phyloP scores from a whole-genome alignment of 2,329 filamentous ascomycete species.

The Proliferodiscus dingleyae region DNA sequence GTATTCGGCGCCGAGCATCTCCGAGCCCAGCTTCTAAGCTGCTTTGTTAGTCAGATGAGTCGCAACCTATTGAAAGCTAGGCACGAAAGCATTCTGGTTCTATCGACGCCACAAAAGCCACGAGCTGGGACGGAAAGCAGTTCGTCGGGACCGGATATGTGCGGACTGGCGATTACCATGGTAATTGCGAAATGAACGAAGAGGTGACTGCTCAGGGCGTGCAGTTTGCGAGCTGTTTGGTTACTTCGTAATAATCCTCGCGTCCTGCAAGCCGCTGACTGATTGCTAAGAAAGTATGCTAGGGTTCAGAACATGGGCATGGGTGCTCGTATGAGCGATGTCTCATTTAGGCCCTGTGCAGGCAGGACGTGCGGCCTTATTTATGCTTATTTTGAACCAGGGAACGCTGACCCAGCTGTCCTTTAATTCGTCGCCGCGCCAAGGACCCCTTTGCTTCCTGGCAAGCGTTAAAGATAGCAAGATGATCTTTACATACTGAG shows the following conservation, averaged over 20 bases:
- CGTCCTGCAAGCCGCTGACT: neutral
- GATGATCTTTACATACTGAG: too few relatives aligned
- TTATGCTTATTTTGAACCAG: neutral
- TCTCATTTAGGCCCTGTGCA: neutral
- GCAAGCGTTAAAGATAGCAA: too few relatives aligned
- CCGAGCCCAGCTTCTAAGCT: too few relatives aligned
- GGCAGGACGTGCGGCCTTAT: neutral
- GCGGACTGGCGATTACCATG: neutral
- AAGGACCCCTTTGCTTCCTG: neutral
- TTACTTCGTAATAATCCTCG: neutral
- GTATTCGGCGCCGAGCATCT: neutral
- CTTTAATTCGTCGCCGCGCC: neutral
- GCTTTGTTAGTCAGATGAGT: too few relatives aligned
- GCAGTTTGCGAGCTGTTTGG: neutral
- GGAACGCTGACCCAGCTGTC: too few relatives aligned
- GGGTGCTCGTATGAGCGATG: neutral
- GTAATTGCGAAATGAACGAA: neutral
- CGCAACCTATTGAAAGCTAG: too few relatives aligned
- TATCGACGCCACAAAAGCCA: neutral
- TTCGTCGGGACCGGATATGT: neutral
- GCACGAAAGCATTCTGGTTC: neutral
- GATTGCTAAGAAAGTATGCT: neutral
- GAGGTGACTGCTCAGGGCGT: too few relatives aligned
- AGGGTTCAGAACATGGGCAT: neutral
- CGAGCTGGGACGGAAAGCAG: neutral